Evolutionary conservation across 805 yeast genomes (phyloP).

Genomic region (Wickerhamiella kurtzmanii): DNA sequence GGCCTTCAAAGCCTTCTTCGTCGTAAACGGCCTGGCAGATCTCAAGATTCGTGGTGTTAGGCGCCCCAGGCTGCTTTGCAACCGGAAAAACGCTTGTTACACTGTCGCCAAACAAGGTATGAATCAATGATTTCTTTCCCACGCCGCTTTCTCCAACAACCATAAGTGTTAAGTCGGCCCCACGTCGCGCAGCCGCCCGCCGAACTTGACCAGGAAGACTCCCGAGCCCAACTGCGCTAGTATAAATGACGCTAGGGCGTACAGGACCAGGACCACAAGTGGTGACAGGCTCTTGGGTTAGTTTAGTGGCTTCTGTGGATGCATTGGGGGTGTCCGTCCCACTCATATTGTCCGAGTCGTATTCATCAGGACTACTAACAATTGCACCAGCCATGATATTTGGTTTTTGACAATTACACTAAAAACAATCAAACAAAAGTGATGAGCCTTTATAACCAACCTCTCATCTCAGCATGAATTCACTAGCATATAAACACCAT

Average conservation of each 20-base stretch:
- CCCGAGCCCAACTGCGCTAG: neutral
- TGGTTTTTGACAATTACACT: no score
- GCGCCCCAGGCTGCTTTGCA: slow-evolving; percentile 37
- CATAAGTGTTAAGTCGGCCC: slow-evolving; percentile 51
- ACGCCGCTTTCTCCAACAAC: slow-evolving; percentile 79
- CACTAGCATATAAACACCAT: no score
- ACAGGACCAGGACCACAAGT: no score
- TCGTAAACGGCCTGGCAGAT: slow-evolving; percentile 67
- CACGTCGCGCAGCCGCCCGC: slow-evolving; percentile 31
- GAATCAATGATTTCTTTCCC: slow-evolving; percentile 84
- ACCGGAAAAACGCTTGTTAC: neutral
- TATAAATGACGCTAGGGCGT: neutral
- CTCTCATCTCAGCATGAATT: neutral
- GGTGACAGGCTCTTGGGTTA: no score
- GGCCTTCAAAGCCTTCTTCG: slow-evolving; percentile 67
- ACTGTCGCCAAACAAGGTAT: slow-evolving; percentile 61
- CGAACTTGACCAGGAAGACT: slow-evolving; percentile 10
- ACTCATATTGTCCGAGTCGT: no score
- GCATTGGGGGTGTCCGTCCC: no score
- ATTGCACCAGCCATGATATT: no score
- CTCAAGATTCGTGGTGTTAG: slow-evolving; percentile 60
- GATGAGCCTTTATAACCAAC: no score
- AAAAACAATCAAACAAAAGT: no score
- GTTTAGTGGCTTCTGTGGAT: no score
- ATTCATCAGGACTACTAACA: no score